These are phyloP conservation scores for Puccinia coronata DNA, from an alignment of 1,284 basidiomycete species.

Conservation along the genomic window DNA sequence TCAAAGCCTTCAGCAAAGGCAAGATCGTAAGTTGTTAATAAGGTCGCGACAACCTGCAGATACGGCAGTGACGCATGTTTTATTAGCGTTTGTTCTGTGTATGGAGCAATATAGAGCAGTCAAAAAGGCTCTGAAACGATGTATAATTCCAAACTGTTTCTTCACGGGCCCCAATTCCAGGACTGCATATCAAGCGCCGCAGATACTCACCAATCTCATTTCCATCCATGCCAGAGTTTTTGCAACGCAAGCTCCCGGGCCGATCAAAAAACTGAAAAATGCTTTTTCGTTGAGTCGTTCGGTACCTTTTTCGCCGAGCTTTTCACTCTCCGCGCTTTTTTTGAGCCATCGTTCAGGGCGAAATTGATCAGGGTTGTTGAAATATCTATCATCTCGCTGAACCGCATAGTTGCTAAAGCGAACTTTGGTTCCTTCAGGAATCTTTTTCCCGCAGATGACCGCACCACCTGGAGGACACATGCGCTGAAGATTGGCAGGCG, in stretches of 20 bases:
- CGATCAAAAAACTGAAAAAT: conserved; percentile 49
- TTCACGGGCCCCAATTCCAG: neutral
- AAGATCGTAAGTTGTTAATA: conserved; percentile 34
- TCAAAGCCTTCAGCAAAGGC: conserved; percentile 42
- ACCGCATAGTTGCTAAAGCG: conserved; percentile 56
- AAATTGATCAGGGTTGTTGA: conserved; percentile 53
- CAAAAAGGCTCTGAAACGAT: neutral
- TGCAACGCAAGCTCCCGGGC: conserved; percentile 55
- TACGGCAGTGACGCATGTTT: neutral
- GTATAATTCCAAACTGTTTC: neutral
- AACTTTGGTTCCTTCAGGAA: conserved; percentile 55
- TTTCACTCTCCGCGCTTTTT: conserved; percentile 51
- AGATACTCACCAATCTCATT: conserved; percentile 29
- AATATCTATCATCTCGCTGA: conserved; percentile 54
- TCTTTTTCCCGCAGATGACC: conserved; percentile 54
- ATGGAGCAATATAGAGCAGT: neutral
- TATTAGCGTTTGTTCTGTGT: neutral
- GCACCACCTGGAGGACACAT: conserved; percentile 55
- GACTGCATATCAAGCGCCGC: neutral
- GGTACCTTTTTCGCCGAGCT: conserved; percentile 1
- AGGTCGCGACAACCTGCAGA: conserved; percentile 31
- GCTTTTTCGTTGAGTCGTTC: conserved; percentile 21
- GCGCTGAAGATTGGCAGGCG: conserved; percentile 56
- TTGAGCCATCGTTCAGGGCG: conserved; percentile 57
- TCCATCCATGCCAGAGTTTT: conserved; percentile 49